phyloP scores from a whole-genome alignment of 495 filamentous ascomycete genomes.

The Penicillium ucsense region DNA sequence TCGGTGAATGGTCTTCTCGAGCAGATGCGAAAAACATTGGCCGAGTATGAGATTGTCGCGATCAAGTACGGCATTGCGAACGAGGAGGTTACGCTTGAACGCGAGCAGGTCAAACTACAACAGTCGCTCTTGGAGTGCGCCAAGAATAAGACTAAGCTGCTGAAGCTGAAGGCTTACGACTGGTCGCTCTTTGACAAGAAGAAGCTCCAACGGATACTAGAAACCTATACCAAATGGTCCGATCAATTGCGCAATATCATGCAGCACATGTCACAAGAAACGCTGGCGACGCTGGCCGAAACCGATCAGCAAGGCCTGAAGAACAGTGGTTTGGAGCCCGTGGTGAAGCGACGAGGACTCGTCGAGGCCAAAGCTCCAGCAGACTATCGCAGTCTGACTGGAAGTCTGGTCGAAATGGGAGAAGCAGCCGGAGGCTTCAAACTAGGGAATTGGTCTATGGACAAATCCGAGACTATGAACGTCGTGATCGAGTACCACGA shows the following conservation, averaged over 20 bases:
- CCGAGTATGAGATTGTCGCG: conserved; percentile 11
- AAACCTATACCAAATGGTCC: conserved; percentile 12
- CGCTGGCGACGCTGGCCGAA: conserved; percentile 2
- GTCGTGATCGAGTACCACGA: conserved; percentile 14
- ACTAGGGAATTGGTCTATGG: conserved; percentile 6
- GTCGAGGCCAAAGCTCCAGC: conserved; percentile 7
- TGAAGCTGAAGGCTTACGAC: conserved; percentile 14
- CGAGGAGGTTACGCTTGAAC: conserved; percentile 4
- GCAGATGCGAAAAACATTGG: conserved; percentile 8
- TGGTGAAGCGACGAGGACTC: conserved; percentile 8
- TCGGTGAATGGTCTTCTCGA: conserved; percentile 9
- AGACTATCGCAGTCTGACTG: conserved; percentile 9
- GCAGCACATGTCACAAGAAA: conserved; percentile 14
- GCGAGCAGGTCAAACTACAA: conserved; percentile 2
- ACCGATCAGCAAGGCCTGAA: conserved; percentile 5
- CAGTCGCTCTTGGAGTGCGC: conserved; percentile 8
- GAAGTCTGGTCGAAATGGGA: conserved; percentile 8
- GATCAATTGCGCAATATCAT: conserved; percentile 9
- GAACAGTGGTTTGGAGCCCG: conserved; percentile 10
- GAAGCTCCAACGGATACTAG: conserved; percentile 9
- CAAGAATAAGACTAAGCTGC: conserved; percentile 8
- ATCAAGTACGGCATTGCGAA: conserved; percentile 5
- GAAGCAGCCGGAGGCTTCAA: conserved; percentile 4
- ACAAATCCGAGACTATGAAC: neutral
- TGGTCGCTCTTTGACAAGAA: conserved; percentile 20